Conservation (phyloP, 805 yeast genomes). For the Wickerhamiella domercqiae region DNA sequence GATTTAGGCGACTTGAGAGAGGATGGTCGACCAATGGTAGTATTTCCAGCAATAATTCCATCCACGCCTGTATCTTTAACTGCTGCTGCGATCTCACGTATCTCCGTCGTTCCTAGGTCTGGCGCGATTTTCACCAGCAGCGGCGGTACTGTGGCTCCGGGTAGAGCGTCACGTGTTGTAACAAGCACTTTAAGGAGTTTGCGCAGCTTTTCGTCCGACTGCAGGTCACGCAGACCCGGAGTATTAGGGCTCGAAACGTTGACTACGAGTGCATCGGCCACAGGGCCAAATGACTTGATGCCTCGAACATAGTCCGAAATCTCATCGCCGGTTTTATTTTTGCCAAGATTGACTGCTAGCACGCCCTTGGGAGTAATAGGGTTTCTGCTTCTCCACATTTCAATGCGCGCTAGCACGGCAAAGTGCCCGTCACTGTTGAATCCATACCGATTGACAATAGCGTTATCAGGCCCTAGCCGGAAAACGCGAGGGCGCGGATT, state of each 20-base stretch:
- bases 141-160: conserved; percentile 47
- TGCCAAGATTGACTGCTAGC: conserved; percentile 77
- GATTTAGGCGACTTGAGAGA: conserved; percentile 35
- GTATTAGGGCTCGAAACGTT: conserved; percentile 94
- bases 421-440: conserved; percentile 86
- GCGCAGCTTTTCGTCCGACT: conserved; percentile 58
- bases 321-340: conserved; percentile 85
- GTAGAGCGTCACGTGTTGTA: conserved; percentile 42
- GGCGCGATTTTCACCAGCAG: conserved; percentile 88
- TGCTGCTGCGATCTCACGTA: conserved; percentile 65
- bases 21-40: conserved; percentile 74
- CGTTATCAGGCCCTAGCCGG: conserved; percentile 68
- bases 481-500: conserved; percentile 89
- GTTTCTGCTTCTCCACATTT: conserved; percentile 36
- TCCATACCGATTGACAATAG: conserved; percentile 89
- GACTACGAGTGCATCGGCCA: conserved; percentile 77
- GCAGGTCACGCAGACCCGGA: conserved; percentile 83
- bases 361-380: conserved; percentile 19
- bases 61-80: conserved; percentile 67
- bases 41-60: conserved; percentile 85
- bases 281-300: conserved; percentile 62
- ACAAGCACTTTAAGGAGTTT: conserved; percentile 53
- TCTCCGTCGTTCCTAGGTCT: conserved; percentile 68
- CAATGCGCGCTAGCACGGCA: conserved; percentile 51
- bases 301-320: conserved; percentile 74